Percentiles rank a stretch among this genome's conserved stretches.
phyloP scores from a whole-genome alignment of 257 asterid species.

The Solanum chmielewskii region DNA sequence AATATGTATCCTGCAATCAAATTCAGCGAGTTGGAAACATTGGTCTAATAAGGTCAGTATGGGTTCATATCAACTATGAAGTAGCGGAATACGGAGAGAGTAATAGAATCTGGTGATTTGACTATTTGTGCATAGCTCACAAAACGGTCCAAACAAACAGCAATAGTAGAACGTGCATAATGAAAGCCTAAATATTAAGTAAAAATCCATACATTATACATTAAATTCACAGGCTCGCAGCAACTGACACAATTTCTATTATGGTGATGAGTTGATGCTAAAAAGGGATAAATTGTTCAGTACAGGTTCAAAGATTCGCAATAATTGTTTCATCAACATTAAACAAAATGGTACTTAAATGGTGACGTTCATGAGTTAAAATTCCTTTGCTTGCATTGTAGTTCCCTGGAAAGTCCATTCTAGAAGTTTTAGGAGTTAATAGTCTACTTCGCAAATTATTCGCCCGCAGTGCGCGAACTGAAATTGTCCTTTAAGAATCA shows the following conservation, averaged over 20 bases:
- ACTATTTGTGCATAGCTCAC: background rate
- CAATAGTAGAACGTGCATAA: background rate
- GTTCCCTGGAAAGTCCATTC: background rate
- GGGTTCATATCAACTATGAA: background rate
- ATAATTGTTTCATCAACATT: background rate
- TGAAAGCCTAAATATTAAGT: background rate
- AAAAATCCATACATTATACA: background rate
- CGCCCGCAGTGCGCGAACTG: background rate
- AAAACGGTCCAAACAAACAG: background rate
- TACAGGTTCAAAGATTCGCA: background rate
- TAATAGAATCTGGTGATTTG: background rate
- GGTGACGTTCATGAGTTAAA: background rate
- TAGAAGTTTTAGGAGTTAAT: background rate
- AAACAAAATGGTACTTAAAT: background rate
- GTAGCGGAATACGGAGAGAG: background rate
- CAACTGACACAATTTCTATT: background rate
- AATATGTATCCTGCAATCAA: background rate
- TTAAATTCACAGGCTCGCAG: background rate
- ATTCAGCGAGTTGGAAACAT: background rate
- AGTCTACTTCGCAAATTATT: background rate
- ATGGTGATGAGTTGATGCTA: background rate
- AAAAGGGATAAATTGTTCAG: background rate
- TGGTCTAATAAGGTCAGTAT: background rate
- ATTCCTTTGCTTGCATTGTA: background rate
- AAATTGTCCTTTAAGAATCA: background rate